A percentile compares a stretch with the other conserved stretches of the same genome.
Evolutionary conservation across 345 rosid species (phyloP).

Genomic region (Cardamine occulta): DNA sequence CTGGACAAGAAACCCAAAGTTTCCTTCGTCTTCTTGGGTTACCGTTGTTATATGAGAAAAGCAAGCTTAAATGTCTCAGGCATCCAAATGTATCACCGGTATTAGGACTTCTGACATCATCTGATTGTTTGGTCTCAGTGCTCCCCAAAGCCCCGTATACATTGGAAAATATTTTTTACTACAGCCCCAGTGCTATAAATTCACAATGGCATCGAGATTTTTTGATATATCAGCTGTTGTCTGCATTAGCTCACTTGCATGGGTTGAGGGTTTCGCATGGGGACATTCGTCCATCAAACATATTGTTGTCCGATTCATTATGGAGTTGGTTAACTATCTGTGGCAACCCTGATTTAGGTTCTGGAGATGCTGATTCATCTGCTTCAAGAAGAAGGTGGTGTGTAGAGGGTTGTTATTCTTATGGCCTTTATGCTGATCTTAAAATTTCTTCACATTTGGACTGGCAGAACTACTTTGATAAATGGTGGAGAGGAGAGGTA

Average conservation of each 20-base stretch:
- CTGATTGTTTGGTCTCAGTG: slow-evolving; percentile 55
- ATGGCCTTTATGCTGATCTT: slow-evolving; percentile 64
- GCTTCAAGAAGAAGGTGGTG: slow-evolving; percentile 49
- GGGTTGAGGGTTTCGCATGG: slow-evolving; percentile 69
- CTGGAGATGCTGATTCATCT: slow-evolving; percentile 37
- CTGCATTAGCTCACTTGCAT: slow-evolving; percentile 74
- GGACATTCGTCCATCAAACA: slow-evolving; percentile 66
- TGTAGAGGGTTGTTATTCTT: slow-evolving; percentile 57
- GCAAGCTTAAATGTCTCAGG: slow-evolving; percentile 62
- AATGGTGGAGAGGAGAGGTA: slow-evolving; percentile 90
- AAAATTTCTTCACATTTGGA: slow-evolving; percentile 60
- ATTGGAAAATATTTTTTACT: slow-evolving; percentile 77
- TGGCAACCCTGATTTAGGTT: slow-evolving; percentile 45
- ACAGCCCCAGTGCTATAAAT: slow-evolving; percentile 64
- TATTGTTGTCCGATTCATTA: slow-evolving; percentile 66
- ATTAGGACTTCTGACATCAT: slow-evolving; percentile 62
- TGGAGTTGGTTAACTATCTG: slow-evolving; percentile 75
- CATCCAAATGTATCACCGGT: slow-evolving; percentile 84
- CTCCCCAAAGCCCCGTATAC: slow-evolving; percentile 73
- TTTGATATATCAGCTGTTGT: slow-evolving; percentile 73
- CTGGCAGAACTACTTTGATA: slow-evolving; percentile 67
- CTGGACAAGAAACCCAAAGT: slow-evolving; percentile 63
- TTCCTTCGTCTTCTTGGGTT: slow-evolving; percentile 67
- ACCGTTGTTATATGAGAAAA: slow-evolving; percentile 56
- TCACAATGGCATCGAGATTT: slow-evolving; percentile 81